Base-by-base conservation (phyloP, 108 stramenopile genomes). In the Fistulifera pelliculosa region DNA sequence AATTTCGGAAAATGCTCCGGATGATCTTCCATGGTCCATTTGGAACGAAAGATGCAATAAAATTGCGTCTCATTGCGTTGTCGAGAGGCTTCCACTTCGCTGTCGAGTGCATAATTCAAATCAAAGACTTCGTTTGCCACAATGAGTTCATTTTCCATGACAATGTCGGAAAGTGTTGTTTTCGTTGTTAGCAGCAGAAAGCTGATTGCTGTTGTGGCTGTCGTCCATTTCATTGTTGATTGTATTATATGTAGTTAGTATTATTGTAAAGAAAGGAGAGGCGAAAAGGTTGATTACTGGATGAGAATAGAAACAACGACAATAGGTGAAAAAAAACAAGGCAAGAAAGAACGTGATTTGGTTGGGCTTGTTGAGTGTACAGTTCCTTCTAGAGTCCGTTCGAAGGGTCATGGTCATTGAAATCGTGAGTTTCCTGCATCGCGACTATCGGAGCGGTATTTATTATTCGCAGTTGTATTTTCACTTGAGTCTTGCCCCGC, bases 31-130 rank as follows among this genome's bases (percentile, higher is more conserved):
- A 42, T 25, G 31, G 40, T 69, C 76, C 76, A 77, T 41, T 62
- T 64, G 27, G 58, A 58, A 6, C 76, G 76, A 64, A 77, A 71
- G 54, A 66, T 68, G 54, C 76, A 77, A 38, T 71, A 65, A 31
- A 71, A 77, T 39, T 62, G 53, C 14, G 56, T 57, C 2, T 18
- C 21, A 22, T 57, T 57, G 22, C 21, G 41, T 43, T 57, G 25
- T 22, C 27, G 24, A n/a, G 21, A 3, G 2, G 24, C n/a, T 22
- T 27, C 22, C 4, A 35, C 38, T 1, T 42, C 19, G 41, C 38
- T 40, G 19, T 57, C 56, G 42, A 17, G 6, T 7, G 23, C 27
- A 18, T 22, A 21, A 24, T 25, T 44, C 17, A 57, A 57, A 27
- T 57, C 56, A 45, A 24, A 57, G 16, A 57, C 42, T 24, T 57